Evolutionary conservation across 2,329 filamentous ascomycete genomes (phyloP), one percentile per base, ranked within the genome.

Genomic region (Arthrobotrys pseudoclavata): DNA sequence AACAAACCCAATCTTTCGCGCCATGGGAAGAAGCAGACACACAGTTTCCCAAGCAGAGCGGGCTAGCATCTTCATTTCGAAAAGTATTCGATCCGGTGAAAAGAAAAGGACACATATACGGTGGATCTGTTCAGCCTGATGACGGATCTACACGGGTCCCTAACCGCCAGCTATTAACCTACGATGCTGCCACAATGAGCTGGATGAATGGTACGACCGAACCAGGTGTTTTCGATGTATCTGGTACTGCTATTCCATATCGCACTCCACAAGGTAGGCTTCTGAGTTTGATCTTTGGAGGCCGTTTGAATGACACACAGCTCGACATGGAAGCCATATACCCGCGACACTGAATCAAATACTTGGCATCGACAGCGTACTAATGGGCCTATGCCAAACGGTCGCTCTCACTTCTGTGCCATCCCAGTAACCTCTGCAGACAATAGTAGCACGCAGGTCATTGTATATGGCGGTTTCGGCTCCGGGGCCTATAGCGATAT

Each of bases 101-200:
- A 10, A 62, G 68, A 40, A 71, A 71, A 26, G 68, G 68, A 9
- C 63, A 71, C 29, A 63, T 71, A 2, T 71, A 71, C 22, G 68
- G 68, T 9, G 68, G 68, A 6, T 34, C 68, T 3, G 68, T 71
- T n/a, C 12, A 26, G 20, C 50, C 68, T 5, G 68, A 40, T 15
- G 47, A 71, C 31, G n/a, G 20, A 10, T 15, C 24, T 6, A 22
- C 45, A 20, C 18, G 45, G 1, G 45, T 34, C 5, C 20, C 50
- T 10, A 42, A 60, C 20, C 52, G 52, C 26, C 68, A 71, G 15
- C 7, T 71, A 24, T 31, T 71, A 13, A 71, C 48, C 0, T 71
- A 71, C 10, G 57, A 71, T 22, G 55, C 57, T 15, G 68, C 29
- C 0, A 22, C 45, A 5, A 55, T 52, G 34, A 52, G 15, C 1